Conservation (phyloP, 805 yeast species). For the Scheffersomyces ergatensis region DNA sequence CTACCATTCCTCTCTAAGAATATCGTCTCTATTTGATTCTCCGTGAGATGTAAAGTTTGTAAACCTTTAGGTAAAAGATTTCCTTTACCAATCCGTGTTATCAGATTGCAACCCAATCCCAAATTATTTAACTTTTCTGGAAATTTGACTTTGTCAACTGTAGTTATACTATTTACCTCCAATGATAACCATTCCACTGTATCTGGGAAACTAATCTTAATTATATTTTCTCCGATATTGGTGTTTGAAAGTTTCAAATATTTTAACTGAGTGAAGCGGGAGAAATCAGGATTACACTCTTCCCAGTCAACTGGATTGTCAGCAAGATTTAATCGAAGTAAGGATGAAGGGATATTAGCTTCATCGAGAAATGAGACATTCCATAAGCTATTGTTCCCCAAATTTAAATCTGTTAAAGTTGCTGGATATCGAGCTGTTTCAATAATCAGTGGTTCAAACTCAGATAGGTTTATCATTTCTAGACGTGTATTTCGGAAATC, state of each 20-base stretch:
- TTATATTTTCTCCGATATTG: slow-evolving; percentile 9
- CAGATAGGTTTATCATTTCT: not conserved
- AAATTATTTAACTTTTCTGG: slow-evolving; percentile 12
- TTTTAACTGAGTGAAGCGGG: slow-evolving; percentile 5
- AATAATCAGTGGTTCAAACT: not conserved
- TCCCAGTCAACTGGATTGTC: slow-evolving; percentile 19
- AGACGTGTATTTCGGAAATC: not conserved
- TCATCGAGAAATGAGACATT: slow-evolving; percentile 1
- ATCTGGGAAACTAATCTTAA: slow-evolving; percentile 12
- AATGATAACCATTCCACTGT: slow-evolving; percentile 10
- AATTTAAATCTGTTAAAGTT: slow-evolving; percentile 6
- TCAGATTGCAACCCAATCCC: slow-evolving; percentile 16
- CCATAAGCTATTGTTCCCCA: not conserved
- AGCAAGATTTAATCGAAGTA: slow-evolving; percentile 7
- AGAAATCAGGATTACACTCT: slow-evolving; percentile 8
- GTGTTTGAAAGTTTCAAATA: slow-evolving; percentile 14
- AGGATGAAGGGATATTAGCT: not conserved
- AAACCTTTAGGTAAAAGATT: slow-evolving; percentile 9
- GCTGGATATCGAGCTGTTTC: slow-evolving; percentile 5
- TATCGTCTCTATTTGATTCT: slow-evolving; percentile 13
- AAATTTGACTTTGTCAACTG: slow-evolving; percentile 12
- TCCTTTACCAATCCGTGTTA: slow-evolving; percentile 5
- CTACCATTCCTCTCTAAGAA: slow-evolving; percentile 10
- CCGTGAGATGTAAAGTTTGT: slow-evolving; percentile 14
- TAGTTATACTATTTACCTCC: slow-evolving; percentile 15